Conservation (phyloP, 2,329 filamentous ascomycete species). For the Cyphellophora europaea region DNA sequence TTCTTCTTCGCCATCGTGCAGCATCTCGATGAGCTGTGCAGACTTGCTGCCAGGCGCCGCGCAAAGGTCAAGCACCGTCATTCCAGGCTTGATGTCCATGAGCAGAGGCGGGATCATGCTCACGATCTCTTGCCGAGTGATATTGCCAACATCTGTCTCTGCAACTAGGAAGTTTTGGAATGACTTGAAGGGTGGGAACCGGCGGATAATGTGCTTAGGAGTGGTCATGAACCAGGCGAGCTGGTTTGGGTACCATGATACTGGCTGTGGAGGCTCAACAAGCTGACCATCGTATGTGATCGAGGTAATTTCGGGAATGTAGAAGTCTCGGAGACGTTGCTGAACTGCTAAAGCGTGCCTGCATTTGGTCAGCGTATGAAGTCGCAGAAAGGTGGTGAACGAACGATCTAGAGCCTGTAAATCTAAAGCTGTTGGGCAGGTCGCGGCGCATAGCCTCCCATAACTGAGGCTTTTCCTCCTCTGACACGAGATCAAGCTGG, state of each 20-base stretch:
- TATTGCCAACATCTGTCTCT: slow-evolving; percentile 94
- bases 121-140: slow-evolving; percentile 93
- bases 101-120: slow-evolving; percentile 97
- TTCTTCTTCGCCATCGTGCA: slow-evolving; percentile 86
- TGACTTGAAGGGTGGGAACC: slow-evolving; percentile 84
- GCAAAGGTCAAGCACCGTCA: slow-evolving; percentile 91
- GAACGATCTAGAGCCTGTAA: slow-evolving; percentile 88
- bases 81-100: slow-evolving; percentile 82
- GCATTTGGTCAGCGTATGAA: slow-evolving; percentile 7
- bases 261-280: slow-evolving; percentile 71
- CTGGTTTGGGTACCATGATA: slow-evolving; percentile 89
- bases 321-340: slow-evolving; percentile 75
- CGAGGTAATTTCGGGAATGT: slow-evolving; percentile 80
- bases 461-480: slow-evolving; percentile 69
- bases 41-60: slow-evolving; percentile 96
- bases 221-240: slow-evolving; percentile 98
- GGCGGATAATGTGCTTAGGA: slow-evolving; percentile 88
- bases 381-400: slow-evolving; percentile 14
- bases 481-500: slow-evolving; percentile 61
- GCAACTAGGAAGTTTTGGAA: slow-evolving; percentile 98
- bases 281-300: slow-evolving; percentile 75
- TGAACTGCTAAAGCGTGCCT: slow-evolving; percentile 90
- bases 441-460: slow-evolving; percentile 78
- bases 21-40: slow-evolving; percentile 86
- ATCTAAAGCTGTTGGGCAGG: slow-evolving; percentile 93